Conservation (phyloP, 805 yeast species). For the Barnettozyma populi region DNA sequence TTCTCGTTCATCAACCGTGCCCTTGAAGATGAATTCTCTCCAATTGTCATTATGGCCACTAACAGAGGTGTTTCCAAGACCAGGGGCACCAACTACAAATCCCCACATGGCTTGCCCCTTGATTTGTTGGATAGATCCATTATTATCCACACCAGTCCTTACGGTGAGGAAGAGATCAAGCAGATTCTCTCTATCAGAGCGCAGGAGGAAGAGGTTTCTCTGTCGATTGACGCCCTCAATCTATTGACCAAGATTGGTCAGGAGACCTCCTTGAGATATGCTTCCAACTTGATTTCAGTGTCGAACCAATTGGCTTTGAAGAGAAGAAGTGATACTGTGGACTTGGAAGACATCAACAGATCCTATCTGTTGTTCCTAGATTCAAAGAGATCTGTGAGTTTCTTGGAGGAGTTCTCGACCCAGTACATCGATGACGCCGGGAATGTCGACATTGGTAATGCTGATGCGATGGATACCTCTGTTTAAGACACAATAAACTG, state of each 20-base stretch:
- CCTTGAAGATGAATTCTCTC: conserved; percentile 92
- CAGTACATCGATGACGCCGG: conserved; percentile 81
- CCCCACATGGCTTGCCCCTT: conserved; percentile 97
- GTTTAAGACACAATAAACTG: conserved; percentile 7
- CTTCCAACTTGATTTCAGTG: conserved; percentile 85
- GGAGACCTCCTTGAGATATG: conserved; percentile 89
- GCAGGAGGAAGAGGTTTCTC: conserved; percentile 87
- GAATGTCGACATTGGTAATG: conserved; percentile 49
- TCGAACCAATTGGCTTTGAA: conserved; percentile 81
- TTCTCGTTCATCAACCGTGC: conserved; percentile 95
- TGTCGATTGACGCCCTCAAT: conserved; percentile 76
- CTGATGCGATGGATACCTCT: conserved; percentile 36
- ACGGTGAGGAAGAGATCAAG: conserved; percentile 77
- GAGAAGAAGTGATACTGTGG: conserved; percentile 68
- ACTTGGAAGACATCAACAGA: conserved; percentile 78
- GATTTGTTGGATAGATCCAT: conserved; percentile 92
- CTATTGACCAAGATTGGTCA: conserved; percentile 83
- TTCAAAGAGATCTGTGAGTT: conserved; percentile 82
- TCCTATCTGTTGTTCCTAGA: conserved; percentile 85
- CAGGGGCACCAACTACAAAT: conserved; percentile 86
- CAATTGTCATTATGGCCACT: conserved; percentile 97
- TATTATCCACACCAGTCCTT: conserved; percentile 80
- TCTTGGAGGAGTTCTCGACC: conserved; percentile 60
- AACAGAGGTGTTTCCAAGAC: conserved; percentile 93
- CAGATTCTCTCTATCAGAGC: conserved; percentile 86